phyloP scores from a whole-genome alignment of 106 monocot species.

The Acanthochlamys bracteata region DNA sequence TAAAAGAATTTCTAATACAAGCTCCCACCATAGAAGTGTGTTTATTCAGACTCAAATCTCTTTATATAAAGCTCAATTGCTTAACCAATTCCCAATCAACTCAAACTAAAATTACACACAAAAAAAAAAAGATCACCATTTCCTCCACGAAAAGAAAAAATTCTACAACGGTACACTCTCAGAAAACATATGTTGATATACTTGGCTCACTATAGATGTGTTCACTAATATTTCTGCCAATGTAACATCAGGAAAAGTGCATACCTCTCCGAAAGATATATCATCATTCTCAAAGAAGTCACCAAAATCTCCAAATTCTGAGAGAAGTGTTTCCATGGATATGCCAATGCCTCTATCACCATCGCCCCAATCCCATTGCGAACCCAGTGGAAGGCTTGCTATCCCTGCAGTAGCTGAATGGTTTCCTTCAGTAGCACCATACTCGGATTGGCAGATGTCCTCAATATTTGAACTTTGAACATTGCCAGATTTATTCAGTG shows the following conservation, averaged over 20 bases:
- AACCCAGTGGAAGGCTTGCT: constrained; percentile 28
- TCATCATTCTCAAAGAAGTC: constrained; percentile 83
- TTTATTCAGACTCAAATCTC: too few species aligned
- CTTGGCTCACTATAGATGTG: too few species aligned
- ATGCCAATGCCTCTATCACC: constrained; percentile 49
- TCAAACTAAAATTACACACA: too few species aligned
- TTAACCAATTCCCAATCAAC: too few species aligned
- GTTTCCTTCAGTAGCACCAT: constrained; percentile 30
- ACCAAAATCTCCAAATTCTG: constrained; percentile 79
- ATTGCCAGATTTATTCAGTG: constrained; percentile 43
- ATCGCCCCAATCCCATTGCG: constrained; percentile 57
- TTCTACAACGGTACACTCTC: too few species aligned
- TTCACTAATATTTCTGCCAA: too few species aligned
- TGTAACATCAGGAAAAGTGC: not conserved
- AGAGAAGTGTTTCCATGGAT: constrained; percentile 57
- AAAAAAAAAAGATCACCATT: too few species aligned
- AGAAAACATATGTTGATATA: too few species aligned
- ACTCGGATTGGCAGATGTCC: constrained; percentile 29
- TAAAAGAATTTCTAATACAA: too few species aligned
- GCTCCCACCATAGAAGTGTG: too few species aligned
- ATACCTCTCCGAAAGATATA: constrained; percentile 81
- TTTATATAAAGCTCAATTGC: too few species aligned
- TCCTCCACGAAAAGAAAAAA: too few species aligned
- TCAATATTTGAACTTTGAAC: constrained; percentile 21
- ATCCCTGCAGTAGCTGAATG: constrained; percentile 22